Percentiles rank a stretch among this genome's conserved stretches.
These are phyloP conservation scores for Volvox carteri DNA, from an alignment of 163 green algal species.

Conservation along the genomic window DNA sequence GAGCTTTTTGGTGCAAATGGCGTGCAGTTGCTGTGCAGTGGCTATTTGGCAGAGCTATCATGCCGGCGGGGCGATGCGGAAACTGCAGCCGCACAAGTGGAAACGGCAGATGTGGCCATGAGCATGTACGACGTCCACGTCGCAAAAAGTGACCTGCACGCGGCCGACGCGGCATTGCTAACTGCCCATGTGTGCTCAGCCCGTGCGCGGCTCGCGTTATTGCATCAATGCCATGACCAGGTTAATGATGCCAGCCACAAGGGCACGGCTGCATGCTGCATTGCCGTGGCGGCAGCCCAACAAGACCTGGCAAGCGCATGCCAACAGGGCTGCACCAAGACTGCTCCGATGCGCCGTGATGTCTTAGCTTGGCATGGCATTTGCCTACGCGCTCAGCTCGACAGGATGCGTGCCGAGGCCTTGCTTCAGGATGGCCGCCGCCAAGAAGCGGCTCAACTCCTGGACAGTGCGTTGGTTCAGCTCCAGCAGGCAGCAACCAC, in stretches of 20 bases:
- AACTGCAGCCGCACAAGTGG: conserved; percentile 7
- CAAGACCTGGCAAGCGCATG: not conserved
- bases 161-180: not conserved
- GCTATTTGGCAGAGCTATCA: conserved; percentile 13
- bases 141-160: not conserved
- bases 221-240: not conserved
- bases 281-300: not conserved
- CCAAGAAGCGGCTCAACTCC: not conserved
- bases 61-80: conserved; percentile 27
- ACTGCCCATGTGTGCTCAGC: not conserved
- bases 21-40: not conserved
- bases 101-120: not conserved
- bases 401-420: not conserved
- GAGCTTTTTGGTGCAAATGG: not conserved
- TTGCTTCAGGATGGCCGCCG: not conserved
- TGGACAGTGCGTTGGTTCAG: not conserved
- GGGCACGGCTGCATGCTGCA: not conserved
- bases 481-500: not conserved
- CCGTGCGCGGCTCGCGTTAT: not conserved
- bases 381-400: not conserved
- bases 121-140: not conserved
- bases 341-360: not conserved
- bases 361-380: not conserved
- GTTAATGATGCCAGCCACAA: conserved; percentile 12
- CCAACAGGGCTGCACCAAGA: not conserved